These are phyloP conservation scores for Fusarium nisikadoi DNA, from an alignment of 2,329 filamentous ascomycete species.

Conservation along the genomic window DNA sequence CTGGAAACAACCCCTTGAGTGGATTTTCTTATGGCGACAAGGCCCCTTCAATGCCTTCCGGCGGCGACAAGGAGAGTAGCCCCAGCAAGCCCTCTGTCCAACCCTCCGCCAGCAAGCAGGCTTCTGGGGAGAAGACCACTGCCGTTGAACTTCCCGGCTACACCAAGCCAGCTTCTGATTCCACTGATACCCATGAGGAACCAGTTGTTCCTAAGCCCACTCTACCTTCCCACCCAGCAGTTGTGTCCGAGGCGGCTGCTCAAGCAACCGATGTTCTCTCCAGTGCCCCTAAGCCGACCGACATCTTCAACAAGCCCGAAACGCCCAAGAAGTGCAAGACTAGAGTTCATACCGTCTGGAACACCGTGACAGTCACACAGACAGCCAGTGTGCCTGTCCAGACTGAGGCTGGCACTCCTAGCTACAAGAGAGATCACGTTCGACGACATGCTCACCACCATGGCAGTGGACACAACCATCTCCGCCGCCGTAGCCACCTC, in stretches of 20 bases:
- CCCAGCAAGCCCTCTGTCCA: conserved; percentile 18
- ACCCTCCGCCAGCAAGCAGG: conserved; percentile 10
- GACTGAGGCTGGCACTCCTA: conserved; percentile 19
- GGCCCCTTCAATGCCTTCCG: conserved; percentile 7
- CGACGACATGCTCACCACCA: conserved; percentile 54
- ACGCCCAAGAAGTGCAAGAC: conserved; percentile 43
- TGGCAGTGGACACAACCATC: conserved; percentile 27
- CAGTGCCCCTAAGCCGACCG: conserved; percentile 28
- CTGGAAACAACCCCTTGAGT: conserved; percentile 65
- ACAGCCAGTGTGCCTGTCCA: conserved; percentile 36
- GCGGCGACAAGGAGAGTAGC: conserved; percentile 8
- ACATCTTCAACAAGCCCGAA: conserved; percentile 26
- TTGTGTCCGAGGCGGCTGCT: conserved; percentile 34
- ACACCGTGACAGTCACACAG: conserved; percentile 58
- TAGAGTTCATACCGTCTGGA: conserved; percentile 54
- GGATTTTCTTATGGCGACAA: conserved; percentile 60
- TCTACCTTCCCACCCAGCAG: conserved; percentile 17
- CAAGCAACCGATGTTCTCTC: conserved; percentile 16
- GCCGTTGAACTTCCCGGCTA: conserved; percentile 11
- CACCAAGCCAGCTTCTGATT: conserved; percentile 15
- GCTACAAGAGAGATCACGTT: conserved; percentile 40
- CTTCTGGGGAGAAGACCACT: conserved; percentile 23
- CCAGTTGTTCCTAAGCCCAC: conserved; percentile 10
- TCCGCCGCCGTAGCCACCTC: conserved; percentile 44
- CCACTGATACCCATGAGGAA: conserved; percentile 10